Conservation (phyloP, 2,329 filamentous ascomycete species). For the Rhinocladiella similis region DNA sequence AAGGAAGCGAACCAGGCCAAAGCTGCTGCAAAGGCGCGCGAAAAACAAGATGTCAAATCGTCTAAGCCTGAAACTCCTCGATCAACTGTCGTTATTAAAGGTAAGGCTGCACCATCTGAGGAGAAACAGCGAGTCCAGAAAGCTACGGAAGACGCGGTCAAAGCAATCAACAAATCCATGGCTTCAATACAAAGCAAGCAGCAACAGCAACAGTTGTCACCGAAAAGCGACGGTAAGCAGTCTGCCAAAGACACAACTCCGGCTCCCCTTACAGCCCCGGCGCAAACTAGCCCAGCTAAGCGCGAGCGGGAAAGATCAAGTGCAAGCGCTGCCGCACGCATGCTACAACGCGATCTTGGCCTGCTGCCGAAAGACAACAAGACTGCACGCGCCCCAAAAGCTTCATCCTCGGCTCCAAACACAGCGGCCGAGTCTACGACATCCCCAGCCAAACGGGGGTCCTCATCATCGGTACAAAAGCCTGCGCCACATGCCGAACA, state of each 20-base stretch:
- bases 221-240: slow-evolving; percentile 36
- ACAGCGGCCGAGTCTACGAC: slow-evolving; percentile 8
- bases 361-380: slow-evolving; percentile 37
- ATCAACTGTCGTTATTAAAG: slow-evolving; percentile 35
- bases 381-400: slow-evolving; percentile 15
- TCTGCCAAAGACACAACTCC: slow-evolving; percentile 26
- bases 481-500: slow-evolving; percentile 34
- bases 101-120: slow-evolving; percentile 24
- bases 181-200: slow-evolving; percentile 35
- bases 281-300: slow-evolving; percentile 40
- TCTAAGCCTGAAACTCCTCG: slow-evolving; percentile 42
- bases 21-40: slow-evolving; percentile 53
- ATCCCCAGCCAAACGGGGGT: too few relatives aligned
- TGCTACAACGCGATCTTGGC: slow-evolving; percentile 63
- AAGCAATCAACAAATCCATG: slow-evolving; percentile 54
- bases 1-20: slow-evolving; percentile 41
- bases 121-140: slow-evolving; percentile 54
- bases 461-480: slow-evolving; percentile 29
- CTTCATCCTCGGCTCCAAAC: slow-evolving; percentile 10
- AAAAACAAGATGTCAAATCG: slow-evolving; percentile 64
- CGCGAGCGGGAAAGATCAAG: slow-evolving; percentile 56
- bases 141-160: slow-evolving; percentile 61
- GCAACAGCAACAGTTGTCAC: slow-evolving; percentile 30
- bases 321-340: slow-evolving; percentile 55
- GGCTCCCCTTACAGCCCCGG: not conserved